These are phyloP conservation scores for Plenodomus lindquistii DNA, from an alignment of 2,329 filamentous ascomycete species.

Conservation along the genomic window DNA sequence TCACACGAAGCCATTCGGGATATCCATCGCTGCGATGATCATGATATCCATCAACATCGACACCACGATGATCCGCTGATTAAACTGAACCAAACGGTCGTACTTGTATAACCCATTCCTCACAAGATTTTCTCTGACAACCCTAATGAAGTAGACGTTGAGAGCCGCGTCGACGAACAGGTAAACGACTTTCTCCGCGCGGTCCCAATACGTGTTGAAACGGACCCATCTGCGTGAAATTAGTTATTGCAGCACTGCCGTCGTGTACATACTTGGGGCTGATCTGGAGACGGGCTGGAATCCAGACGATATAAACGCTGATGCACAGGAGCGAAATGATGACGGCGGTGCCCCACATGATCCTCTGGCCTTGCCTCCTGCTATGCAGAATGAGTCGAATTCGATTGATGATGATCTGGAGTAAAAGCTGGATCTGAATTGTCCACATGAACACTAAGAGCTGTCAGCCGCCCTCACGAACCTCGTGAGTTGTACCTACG, in stretches of 20 bases:
- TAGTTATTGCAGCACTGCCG: background rate
- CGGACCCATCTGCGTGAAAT: conserved; percentile 16
- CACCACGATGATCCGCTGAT: conserved; percentile 27
- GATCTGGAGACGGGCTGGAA: conserved; percentile 32
- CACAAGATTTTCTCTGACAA: conserved; percentile 30
- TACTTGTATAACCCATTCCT: conserved; percentile 32
- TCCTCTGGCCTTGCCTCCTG: conserved; percentile 11
- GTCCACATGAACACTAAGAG: conserved; percentile 25
- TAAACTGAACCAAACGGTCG: conserved; percentile 30
- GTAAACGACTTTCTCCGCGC: conserved; percentile 31
- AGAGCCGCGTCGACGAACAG: conserved; percentile 26
- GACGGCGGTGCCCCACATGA: conserved; percentile 19
- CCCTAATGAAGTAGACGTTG: conserved; percentile 32
- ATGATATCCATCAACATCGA: conserved; percentile 36
- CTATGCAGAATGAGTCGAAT: conserved; percentile 30
- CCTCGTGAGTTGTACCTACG: conserved; percentile 12
- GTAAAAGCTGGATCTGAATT: conserved; percentile 34
- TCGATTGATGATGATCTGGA: conserved; percentile 37
- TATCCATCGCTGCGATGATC: conserved; percentile 50
- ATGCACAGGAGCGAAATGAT: conserved; percentile 32
- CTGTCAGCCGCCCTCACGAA: conserved; percentile 4
- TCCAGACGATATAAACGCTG: conserved; percentile 35
- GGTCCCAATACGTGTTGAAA: conserved; percentile 32
- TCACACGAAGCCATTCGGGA: conserved; percentile 47
- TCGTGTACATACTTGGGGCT: conserved; percentile 11